A percentile compares a stretch with the other conserved stretches of the same genome.
These are phyloP conservation scores for Neurospora sp. DNA, from an alignment of 2,329 filamentous ascomycete species.

Conservation along the genomic window DNA sequence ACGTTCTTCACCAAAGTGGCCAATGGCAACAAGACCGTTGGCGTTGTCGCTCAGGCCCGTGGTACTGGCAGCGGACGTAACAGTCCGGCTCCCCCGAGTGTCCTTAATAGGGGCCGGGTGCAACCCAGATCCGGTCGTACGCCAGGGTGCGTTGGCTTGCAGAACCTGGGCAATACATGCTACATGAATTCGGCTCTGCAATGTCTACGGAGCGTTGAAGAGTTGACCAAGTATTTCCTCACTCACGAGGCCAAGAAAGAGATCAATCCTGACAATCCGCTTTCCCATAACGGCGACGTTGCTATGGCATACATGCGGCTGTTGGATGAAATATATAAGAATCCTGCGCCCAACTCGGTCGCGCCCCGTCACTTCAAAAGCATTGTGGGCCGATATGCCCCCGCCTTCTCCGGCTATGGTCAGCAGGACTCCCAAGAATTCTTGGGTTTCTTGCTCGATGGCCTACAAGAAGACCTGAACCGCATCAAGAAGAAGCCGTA, in stretches of 20 bases:
- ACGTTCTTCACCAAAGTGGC: conserved; percentile 24
- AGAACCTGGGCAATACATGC: conserved; percentile 92
- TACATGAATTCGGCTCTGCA: conserved; percentile 99
- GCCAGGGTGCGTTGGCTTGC: conserved; percentile 69
- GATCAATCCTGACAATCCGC: conserved; percentile 73
- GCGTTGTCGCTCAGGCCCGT: conserved; percentile 24
- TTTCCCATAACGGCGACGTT: conserved; percentile 77
- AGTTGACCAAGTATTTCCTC: conserved; percentile 86
- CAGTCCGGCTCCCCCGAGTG: conserved; percentile 51
- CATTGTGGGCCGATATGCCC: conserved; percentile 68
- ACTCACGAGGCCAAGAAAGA: conserved; percentile 64
- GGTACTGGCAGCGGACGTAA: conserved; percentile 54
- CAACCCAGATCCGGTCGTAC: conserved; percentile 61
- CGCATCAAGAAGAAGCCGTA: conserved; percentile 93
- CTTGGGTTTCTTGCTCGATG: conserved; percentile 86
- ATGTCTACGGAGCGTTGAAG: conserved; percentile 86
- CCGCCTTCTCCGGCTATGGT: conserved; percentile 84
- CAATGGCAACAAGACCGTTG: neutral
- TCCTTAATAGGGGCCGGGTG: conserved; percentile 60
- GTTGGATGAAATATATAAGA: conserved; percentile 67
- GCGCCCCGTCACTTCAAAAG: conserved; percentile 74
- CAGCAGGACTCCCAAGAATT: conserved; percentile 99
- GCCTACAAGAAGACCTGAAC: conserved; percentile 89
- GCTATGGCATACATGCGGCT: conserved; percentile 75
- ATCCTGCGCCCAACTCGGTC: conserved; percentile 55